These are phyloP conservation scores for Gomphus bonarii DNA, from an alignment of 1,284 basidiomycete species.

Conservation along the genomic window DNA sequence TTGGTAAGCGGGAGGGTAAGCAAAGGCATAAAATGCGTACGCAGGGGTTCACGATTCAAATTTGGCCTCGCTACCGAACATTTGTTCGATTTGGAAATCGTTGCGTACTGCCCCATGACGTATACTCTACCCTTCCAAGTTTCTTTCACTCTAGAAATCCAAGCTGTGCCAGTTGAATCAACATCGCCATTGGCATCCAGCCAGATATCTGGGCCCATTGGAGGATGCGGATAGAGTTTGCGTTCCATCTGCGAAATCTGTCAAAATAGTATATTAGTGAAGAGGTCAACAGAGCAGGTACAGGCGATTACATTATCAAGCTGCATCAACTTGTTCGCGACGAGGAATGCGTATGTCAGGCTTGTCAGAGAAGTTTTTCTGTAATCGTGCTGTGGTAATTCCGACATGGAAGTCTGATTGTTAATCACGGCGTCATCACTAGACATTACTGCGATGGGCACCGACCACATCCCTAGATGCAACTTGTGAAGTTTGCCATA, in stretches of 20 bases:
- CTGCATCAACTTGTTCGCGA: background rate
- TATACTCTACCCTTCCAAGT: slow-evolving; percentile 1
- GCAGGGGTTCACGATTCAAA: background rate
- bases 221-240: slow-evolving; percentile 4
- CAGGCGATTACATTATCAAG: background rate
- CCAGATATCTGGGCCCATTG: slow-evolving; percentile 3
- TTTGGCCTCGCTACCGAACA: background rate
- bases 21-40: background rate
- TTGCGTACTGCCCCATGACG: slow-evolving; percentile 1
- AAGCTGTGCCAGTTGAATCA: background rate
- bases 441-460: background rate
- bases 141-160: background rate
- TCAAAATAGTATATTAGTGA: background rate
- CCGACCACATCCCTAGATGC: background rate
- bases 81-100: background rate
- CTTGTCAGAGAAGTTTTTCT: background rate
- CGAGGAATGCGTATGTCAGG: background rate
- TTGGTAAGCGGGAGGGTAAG: background rate
- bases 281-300: no score
- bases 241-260: background rate
- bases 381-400: background rate
- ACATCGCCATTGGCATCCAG: background rate
- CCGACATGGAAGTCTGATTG: background rate
- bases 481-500: background rate
- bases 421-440: background rate